Conservation (phyloP, 2,329 filamentous ascomycete genomes). For the Didymella segeticola region DNA sequence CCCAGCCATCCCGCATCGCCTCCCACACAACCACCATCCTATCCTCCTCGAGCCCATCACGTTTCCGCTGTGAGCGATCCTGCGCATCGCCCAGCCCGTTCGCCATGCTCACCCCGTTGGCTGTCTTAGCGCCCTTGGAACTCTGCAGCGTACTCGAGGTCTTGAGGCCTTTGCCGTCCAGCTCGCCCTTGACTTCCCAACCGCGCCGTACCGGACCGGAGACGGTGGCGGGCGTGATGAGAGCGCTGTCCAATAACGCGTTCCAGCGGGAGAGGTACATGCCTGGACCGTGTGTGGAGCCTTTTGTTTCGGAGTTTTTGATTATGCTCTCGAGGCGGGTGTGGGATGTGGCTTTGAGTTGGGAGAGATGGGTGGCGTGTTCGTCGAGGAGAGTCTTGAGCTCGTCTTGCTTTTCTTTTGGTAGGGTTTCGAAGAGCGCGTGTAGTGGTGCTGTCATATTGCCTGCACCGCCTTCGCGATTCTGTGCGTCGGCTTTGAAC, state of each 20-base stretch:
- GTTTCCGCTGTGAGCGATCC: conserved; percentile 39
- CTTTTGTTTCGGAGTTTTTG: conserved; percentile 13
- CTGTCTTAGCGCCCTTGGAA: conserved; percentile 19
- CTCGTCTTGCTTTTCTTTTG: conserved; percentile 52
- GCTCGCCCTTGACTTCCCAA: conserved; percentile 47
- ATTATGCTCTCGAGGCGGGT: conserved; percentile 65
- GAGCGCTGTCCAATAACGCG: conserved; percentile 70
- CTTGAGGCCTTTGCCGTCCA: conserved; percentile 44
- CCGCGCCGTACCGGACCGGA: conserved; percentile 60
- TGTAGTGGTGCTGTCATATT: conserved; percentile 53
- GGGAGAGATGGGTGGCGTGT: conserved; percentile 66
- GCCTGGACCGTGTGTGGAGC: conserved; percentile 68
- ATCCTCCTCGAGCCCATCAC: conserved; percentile 41
- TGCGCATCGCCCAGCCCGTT: conserved; percentile 33
- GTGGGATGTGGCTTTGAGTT: conserved; percentile 62
- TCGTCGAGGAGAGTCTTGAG: conserved; percentile 63
- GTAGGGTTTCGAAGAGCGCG: conserved; percentile 56
- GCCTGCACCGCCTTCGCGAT: conserved; percentile 46
- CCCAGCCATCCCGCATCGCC: conserved; percentile 41
- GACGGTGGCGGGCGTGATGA: conserved; percentile 67
- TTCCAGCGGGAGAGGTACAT: conserved; percentile 78
- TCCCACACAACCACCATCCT: conserved; percentile 40
- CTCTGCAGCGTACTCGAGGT: conserved; percentile 24
- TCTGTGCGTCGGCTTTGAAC: conserved; percentile 55
- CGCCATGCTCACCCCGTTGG: conserved; percentile 15